Conservation (phyloP, 371 early-diverging fungal genomes). For the Synchytrium microbalum region DNA sequence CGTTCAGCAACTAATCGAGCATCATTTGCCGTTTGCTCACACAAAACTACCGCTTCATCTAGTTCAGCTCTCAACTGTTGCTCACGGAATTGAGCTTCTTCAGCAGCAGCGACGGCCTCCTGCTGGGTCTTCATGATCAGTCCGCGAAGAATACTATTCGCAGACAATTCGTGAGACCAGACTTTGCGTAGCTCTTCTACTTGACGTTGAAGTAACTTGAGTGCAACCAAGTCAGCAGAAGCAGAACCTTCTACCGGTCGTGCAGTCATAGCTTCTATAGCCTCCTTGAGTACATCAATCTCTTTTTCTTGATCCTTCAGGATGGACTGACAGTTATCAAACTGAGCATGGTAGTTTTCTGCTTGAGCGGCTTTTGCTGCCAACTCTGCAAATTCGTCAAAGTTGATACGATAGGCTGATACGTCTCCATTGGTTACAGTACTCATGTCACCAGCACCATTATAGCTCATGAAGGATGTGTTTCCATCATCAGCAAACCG, state of each 20-base stretch:
- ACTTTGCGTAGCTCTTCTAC: constrained; percentile 34
- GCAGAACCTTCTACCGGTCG: constrained; percentile 6
- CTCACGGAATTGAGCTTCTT: constrained; percentile 19
- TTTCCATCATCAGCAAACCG: too few species aligned
- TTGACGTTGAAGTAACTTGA: constrained; percentile 21
- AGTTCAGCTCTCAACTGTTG: constrained; percentile 25
- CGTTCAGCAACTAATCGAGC: constrained; percentile 8
- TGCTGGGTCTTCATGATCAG: constrained; percentile 31
- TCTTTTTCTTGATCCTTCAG: constrained; percentile 27
- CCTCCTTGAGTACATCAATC: constrained; percentile 24
- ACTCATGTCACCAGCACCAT: too few species aligned
- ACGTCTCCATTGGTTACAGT: too few species aligned
- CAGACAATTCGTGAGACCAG: constrained; percentile 33
- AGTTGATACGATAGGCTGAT: constrained; percentile 17
- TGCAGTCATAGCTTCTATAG: constrained; percentile 21
- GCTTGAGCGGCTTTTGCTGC: constrained; percentile 20
- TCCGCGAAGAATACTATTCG: constrained; percentile 28
- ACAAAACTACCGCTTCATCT: constrained; percentile 27
- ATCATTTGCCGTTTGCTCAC: constrained; percentile 21
- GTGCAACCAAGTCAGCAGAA: not conserved
- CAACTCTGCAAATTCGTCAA: constrained; percentile 26
- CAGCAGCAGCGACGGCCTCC: constrained; percentile 23
- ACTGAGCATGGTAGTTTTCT: constrained; percentile 21
- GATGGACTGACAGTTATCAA: constrained; percentile 26
- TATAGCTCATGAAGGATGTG: too few species aligned